phyloP scores from a whole-genome alignment of 2,329 filamentous ascomycete species.

The Aspergillus phoenicis region DNA sequence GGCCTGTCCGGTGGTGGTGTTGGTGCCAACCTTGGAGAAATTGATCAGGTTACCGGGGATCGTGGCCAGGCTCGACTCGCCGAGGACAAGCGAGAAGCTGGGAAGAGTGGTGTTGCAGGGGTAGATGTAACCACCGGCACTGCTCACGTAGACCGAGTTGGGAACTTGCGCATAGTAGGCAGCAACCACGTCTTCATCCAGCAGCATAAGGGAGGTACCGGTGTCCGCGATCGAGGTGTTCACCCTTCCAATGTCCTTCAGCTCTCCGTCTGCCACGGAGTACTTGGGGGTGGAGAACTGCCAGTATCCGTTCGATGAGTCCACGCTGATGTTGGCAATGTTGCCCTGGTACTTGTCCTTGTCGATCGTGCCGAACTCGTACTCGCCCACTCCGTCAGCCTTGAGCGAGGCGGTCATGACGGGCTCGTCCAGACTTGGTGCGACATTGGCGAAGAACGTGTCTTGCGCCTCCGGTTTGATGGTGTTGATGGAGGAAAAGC shows the following conservation, averaged over 20 bases:
- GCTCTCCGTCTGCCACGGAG: slow-evolving; percentile 51
- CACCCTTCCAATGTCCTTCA: slow-evolving; percentile 37
- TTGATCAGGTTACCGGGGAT: slow-evolving; percentile 60
- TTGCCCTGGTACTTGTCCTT: slow-evolving; percentile 62
- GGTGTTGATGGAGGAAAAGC: slow-evolving; percentile 67
- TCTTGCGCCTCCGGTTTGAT: slow-evolving; percentile 64
- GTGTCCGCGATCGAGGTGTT: slow-evolving; percentile 65
- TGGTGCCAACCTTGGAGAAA: slow-evolving; percentile 55
- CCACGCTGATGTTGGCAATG: slow-evolving; percentile 64
- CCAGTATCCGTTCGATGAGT: slow-evolving; percentile 69
- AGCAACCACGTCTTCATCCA: slow-evolving; percentile 58
- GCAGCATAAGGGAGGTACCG: slow-evolving; percentile 67
- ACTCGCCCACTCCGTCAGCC: slow-evolving; percentile 62
- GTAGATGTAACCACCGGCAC: slow-evolving; percentile 57
- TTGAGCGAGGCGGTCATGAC: slow-evolving; percentile 72
- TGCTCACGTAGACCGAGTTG: slow-evolving; percentile 50
- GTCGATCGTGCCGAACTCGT: slow-evolving; percentile 75
- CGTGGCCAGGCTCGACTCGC: slow-evolving; percentile 52
- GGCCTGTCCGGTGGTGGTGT: slow-evolving; percentile 41
- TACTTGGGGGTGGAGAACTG: slow-evolving; percentile 63
- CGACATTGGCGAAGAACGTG: slow-evolving; percentile 75
- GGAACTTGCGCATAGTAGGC: slow-evolving; percentile 63
- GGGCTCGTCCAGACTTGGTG: slow-evolving; percentile 61
- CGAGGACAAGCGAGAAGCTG: slow-evolving; percentile 58
- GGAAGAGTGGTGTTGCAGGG: slow-evolving; percentile 59